Base-by-base conservation (phyloP, 768 basidiomycete species). In the Leccinum olivaceopallidum region DNA sequence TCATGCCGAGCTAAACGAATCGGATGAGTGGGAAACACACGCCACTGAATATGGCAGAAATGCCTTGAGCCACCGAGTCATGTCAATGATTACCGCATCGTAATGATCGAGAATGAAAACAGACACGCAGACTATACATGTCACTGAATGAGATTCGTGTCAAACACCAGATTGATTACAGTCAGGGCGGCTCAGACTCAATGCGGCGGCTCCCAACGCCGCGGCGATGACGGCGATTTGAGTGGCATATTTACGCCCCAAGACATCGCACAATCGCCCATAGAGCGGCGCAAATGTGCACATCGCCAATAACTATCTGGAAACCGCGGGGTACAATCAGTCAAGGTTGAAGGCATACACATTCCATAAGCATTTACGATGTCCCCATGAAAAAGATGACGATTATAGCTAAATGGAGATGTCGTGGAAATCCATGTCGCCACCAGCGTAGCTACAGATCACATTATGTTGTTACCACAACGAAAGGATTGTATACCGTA, bases 251-350 rank as follows among this genome's bases (percentile, higher is more conserved):
- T 83, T 79, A 22, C 91, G 79, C 9, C 91, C 91, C 73, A 92
- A 70, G 14, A 89, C 87, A 71, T 90, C 85, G 69, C 85, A 89
- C 18, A 93, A 75, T 20, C 90, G 83, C 39, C 91, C 91, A 69
- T 92, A 92, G 8, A 93, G 77, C 0, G 90, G 91, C 2, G 89
- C 92, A 65, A 92, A 92, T 2, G 90, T 90, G 71, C 87, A 90
- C 16, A 83, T 90, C 10, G 91, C 88, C 20, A 92, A 80, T 10
- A 92, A 75, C 71, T 89, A 92, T 7, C 89, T 91, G 64, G 16
- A 9, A 18, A 30, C 37, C 48, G 18, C 6, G 44, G 6, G 49
- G 16, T 30, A 18, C 14, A 47, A 30, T 68, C 47, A 61, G 42
- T 20, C 9, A 20, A 47, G 44, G 12, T 20, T 2, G 10, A 47